phyloP scores from a whole-genome alignment of 495 filamentous ascomycete species.

The Glonium stellatum region DNA sequence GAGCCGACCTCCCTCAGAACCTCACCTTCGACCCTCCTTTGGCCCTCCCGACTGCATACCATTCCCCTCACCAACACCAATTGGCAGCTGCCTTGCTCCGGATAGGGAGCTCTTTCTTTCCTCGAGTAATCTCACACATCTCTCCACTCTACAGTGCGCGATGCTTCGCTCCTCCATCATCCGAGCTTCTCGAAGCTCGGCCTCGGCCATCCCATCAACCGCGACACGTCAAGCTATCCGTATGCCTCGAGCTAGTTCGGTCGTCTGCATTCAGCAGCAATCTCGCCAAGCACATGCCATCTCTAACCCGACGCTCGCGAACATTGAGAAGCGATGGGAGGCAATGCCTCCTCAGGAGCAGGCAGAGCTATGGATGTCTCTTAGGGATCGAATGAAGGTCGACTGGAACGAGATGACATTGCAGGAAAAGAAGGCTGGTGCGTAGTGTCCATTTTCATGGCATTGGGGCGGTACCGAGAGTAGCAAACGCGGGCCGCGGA shows the following conservation, averaged over 20 bases:
- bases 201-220: constrained; percentile 28
- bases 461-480: constrained; percentile 9
- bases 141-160: constrained; percentile 25
- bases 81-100: constrained; percentile 18
- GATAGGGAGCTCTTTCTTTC: constrained; percentile 17
- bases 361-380: constrained; percentile 96
- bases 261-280: constrained; percentile 38
- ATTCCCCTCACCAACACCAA: neutral
- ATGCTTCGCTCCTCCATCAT: constrained; percentile 30
- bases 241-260: constrained; percentile 12
- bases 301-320: constrained; percentile 90
- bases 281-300: constrained; percentile 78
- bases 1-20: neutral
- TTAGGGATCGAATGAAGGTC: constrained; percentile 96
- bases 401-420: constrained; percentile 91
- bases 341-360: constrained; percentile 94
- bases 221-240: constrained; percentile 26
- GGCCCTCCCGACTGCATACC: neutral
- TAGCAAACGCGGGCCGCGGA: constrained; percentile 2
- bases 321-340: constrained; percentile 99
- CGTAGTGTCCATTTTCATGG: constrained; percentile 38
- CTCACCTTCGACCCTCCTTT: constrained; percentile 1
- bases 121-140: constrained; percentile 9
- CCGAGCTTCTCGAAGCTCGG: constrained; percentile 28
- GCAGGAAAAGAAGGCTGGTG: constrained; percentile 98